Conservation (phyloP, 257 asterid genomes). For the Eucommia ulmoides region DNA sequence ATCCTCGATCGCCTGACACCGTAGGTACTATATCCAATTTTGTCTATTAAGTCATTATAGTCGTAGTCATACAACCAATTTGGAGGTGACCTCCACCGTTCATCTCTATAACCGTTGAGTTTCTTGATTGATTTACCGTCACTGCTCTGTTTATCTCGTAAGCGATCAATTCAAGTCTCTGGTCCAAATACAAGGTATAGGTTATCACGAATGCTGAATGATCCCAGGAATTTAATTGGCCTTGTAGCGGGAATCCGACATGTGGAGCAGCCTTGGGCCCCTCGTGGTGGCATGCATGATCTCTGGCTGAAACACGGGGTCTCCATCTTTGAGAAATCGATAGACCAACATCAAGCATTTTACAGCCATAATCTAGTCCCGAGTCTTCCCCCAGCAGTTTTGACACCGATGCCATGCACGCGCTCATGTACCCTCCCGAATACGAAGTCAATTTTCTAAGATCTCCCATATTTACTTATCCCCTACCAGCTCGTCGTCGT, state of each 20-base stretch:
- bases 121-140: too few species aligned
- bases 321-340: background rate
- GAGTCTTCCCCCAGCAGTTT: background rate
- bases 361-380: background rate
- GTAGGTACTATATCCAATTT: background rate
- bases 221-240: background rate
- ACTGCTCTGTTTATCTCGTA: background rate
- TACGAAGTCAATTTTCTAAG: background rate
- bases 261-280: background rate
- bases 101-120: background rate
- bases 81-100: background rate
- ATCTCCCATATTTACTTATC: background rate
- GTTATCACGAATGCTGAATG: background rate
- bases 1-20: background rate
- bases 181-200: background rate
- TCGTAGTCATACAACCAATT: background rate
- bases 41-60: background rate
- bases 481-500: background rate
- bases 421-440: background rate
- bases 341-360: background rate
- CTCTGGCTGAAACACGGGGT: background rate
- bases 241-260: background rate
- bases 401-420: background rate
- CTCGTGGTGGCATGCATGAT: background rate
- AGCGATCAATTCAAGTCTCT: background rate